phyloP scores from a whole-genome alignment of 2,329 filamentous ascomycete genomes.

The Fusarium sarcochroum region DNA sequence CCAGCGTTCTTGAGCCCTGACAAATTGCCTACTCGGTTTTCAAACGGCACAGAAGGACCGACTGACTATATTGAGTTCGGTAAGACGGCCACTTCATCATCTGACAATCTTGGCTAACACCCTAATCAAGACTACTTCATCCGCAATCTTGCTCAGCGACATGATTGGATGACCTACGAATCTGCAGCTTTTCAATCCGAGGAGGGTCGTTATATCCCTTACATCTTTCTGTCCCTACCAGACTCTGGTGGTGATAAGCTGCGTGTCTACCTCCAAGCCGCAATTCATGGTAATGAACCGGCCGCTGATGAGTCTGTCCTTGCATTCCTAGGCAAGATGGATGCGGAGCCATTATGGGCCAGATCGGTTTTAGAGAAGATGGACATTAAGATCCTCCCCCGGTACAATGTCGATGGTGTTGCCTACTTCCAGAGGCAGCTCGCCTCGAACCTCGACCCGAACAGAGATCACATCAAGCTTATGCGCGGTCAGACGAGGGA shows the following conservation, averaged over 20 bases:
- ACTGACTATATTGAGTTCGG: constrained; percentile 15
- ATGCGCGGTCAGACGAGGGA: constrained; percentile 4
- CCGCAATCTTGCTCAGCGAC: neutral
- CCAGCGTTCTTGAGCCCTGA: constrained; percentile 7
- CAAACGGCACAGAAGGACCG: constrained; percentile 10
- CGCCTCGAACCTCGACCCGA: constrained; percentile 14
- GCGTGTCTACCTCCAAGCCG: constrained; percentile 9
- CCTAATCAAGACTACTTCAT: constrained; percentile 10
- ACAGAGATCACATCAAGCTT: constrained; percentile 20
- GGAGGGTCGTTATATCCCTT: constrained; percentile 22
- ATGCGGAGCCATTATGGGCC: constrained; percentile 19
- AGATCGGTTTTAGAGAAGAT: constrained; percentile 19
- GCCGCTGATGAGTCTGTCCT: constrained; percentile 19
- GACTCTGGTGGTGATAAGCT: constrained; percentile 6
- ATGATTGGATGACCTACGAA: constrained; percentile 26
- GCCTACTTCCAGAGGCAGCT: constrained; percentile 27
- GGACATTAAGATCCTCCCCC: constrained; percentile 27
- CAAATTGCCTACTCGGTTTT: neutral
- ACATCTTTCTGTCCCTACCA: constrained; percentile 8
- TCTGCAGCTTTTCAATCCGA: constrained; percentile 2
- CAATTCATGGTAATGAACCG: constrained; percentile 27
- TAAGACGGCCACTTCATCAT: accelerated
- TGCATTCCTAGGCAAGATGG: constrained; percentile 19
- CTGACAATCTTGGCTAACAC: accelerated
- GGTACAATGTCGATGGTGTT: constrained; percentile 25